These are phyloP conservation scores for Teratosphaeria gauchensis DNA, from an alignment of 2,329 filamentous ascomycete species.

Conservation along the genomic window DNA sequence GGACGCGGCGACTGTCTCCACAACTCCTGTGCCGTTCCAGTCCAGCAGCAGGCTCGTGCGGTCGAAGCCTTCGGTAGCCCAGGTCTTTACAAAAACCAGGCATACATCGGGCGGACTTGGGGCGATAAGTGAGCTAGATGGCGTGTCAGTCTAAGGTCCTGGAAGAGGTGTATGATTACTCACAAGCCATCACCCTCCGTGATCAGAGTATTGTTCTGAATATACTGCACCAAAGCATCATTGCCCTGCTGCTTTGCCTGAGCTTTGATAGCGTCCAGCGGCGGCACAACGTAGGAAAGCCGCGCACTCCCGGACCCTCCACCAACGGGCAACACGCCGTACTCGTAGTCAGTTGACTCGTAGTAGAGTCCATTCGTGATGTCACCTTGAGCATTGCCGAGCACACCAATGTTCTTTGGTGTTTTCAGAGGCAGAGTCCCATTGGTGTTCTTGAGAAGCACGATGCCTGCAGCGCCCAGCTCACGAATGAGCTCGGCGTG, in stretches of 20 bases:
- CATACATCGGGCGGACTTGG: constrained; percentile 37
- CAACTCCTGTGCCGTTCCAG: constrained; percentile 33
- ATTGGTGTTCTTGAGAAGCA: constrained; percentile 52
- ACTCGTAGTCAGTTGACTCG: constrained; percentile 23
- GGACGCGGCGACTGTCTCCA: constrained; percentile 27
- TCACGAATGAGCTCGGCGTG: constrained; percentile 30
- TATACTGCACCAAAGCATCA: constrained; percentile 36
- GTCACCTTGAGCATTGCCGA: constrained; percentile 33
- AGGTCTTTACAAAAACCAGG: constrained; percentile 53
- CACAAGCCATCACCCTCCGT: constrained; percentile 23
- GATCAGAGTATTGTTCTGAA: constrained; percentile 30
- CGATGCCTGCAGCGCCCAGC: constrained; percentile 34
- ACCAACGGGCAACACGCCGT: constrained; percentile 35
- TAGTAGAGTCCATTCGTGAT: constrained; percentile 40
- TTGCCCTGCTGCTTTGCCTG: constrained; percentile 19
- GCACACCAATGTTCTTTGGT: constrained; percentile 38
- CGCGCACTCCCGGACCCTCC: constrained; percentile 34
- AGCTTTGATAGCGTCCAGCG: constrained; percentile 33
- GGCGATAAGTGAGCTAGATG: constrained; percentile 26
- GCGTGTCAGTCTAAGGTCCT: neutral
- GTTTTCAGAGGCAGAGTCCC: constrained; percentile 42
- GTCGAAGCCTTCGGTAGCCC: constrained; percentile 38
- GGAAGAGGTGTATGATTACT: neutral
- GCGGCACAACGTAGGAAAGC: constrained; percentile 30
- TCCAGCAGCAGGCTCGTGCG: constrained; percentile 31